Evolutionary conservation across 2,329 filamentous ascomycete genomes (phyloP).

Genomic region (Fusarium secorum): DNA sequence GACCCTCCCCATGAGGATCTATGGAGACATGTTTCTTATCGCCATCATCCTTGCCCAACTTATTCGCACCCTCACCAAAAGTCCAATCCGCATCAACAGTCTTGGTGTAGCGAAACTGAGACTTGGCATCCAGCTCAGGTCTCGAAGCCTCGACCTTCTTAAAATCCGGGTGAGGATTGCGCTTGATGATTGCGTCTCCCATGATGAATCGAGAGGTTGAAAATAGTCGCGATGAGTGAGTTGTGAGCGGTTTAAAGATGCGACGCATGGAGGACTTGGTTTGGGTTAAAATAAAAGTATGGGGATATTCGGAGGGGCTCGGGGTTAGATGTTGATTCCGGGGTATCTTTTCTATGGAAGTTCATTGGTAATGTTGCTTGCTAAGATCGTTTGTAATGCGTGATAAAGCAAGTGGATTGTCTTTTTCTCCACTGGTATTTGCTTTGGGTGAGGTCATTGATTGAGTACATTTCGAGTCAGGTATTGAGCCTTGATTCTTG

Average conservation of each 20-base stretch:
- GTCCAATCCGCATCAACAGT: constrained; percentile 72
- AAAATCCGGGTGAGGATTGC: constrained; percentile 74
- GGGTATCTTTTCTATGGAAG: neutral
- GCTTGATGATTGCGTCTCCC: constrained; percentile 53
- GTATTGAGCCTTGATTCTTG: neutral
- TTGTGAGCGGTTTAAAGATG: constrained; percentile 11
- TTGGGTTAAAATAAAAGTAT: constrained; percentile 7
- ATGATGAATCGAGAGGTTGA: constrained; percentile 35
- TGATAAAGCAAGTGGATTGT: constrained; percentile 32
- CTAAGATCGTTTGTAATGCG: constrained; percentile 23
- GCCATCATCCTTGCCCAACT: constrained; percentile 41
- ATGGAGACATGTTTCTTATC: constrained; percentile 73
- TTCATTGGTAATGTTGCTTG: constrained; percentile 1
- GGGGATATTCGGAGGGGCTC: constrained; percentile 4
- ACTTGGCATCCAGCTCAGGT: constrained; percentile 62
- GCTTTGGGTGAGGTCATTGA: constrained; percentile 17
- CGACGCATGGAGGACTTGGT: neutral
- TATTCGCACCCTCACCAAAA: constrained; percentile 71
- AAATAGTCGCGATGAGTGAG: neutral
- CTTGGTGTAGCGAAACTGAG: constrained; percentile 65
- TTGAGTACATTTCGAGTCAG: neutral
- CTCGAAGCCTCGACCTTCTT: constrained; percentile 73
- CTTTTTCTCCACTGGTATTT: constrained; percentile 17
- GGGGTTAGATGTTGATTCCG: neutral
- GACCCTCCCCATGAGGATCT: constrained; percentile 77